Base-by-base conservation (phyloP, 805 yeast species). In the Kodamaea restingae region DNA sequence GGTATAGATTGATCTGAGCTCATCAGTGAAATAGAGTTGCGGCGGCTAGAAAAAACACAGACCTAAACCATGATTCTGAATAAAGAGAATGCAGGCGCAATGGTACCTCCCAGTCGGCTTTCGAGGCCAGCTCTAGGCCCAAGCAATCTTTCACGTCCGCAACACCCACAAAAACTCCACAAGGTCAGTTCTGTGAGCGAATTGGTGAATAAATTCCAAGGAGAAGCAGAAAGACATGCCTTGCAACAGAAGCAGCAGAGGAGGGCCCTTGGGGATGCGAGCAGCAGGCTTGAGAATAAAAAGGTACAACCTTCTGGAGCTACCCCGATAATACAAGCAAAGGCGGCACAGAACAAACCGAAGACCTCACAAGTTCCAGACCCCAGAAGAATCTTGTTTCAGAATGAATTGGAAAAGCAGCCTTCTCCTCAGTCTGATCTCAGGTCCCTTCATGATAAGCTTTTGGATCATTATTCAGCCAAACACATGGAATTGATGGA, bases 401-500 rank as follows among this genome's bases (percentile, higher is more conserved):
- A 20, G 22, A 20, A 20, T 20, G 22, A 20, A 20, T 20, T 20
- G 22, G 22, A 5, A 5, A 20, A 20, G 22, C 5, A 20, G 7
- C 8, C 22, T 20, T 8, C 22, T 20, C 38, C 37, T 12, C 27
- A 7, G 12, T 25, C 27, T 25, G 38, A 15, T 15, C 29, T 14
- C 20, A 37, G 32, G 17, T 15, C n/a, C 17, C 27, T 24, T 7
- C 38, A 39, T 29, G 32, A 15, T 12, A 15, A 10, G 9, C 48
- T 63, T n/a, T 37, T 60, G 6, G 47, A 55, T 4, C 39, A 44
- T 26, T 61, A 56, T 40, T 78, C 84, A 0, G 49, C 70, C 2
- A 79, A 80, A 50, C 81, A 78, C 49, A 65, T 80, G 43, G 69
- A 69, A 40, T 67, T 79, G 7, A 44, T 67, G 12, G 81, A 77